Evolutionary conservation across 768 basidiomycete species (phyloP).

Genomic region (Collybiopsis luxurians): DNA sequence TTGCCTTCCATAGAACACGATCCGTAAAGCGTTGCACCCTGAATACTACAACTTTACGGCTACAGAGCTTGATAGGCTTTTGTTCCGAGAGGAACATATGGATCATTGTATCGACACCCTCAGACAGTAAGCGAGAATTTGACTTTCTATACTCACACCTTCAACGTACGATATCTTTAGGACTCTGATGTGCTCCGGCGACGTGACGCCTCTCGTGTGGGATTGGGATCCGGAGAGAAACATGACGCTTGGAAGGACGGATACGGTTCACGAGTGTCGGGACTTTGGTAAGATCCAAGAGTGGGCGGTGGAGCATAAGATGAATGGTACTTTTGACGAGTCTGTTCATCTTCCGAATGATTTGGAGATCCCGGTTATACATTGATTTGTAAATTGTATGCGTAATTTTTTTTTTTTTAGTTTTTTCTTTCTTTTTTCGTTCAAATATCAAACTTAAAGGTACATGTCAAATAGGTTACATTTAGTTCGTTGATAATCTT

Average conservation of each 20-base stretch:
- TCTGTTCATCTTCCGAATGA: neutral
- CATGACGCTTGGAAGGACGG: neutral
- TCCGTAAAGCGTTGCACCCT: neutral
- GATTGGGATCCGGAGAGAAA: conserved; percentile 10
- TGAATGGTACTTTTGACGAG: neutral
- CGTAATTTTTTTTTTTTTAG: no score
- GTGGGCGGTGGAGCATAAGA: conserved; percentile 11
- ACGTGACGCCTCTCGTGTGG: conserved; percentile 15
- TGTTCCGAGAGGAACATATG: conserved; percentile 9
- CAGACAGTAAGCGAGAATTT: conserved; percentile 1
- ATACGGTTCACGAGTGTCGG: conserved; percentile 13
- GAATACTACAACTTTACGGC: neutral
- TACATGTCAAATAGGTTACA: no score
- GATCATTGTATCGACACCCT: conserved; percentile 13
- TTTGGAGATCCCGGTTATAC: neutral
- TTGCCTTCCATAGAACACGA: neutral
- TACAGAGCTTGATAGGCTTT: neutral
- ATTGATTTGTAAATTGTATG: no score
- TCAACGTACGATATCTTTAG: neutral
- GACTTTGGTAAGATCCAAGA: conserved; percentile 11
- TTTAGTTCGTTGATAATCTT: no score
- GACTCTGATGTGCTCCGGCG: conserved; percentile 11
- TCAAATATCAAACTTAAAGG: no score
- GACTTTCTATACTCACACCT: neutral
- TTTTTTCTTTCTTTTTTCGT: no score